phyloP scores from a whole-genome alignment of 352 stramenopile genomes.

The Phytopythium aichiense region DNA sequence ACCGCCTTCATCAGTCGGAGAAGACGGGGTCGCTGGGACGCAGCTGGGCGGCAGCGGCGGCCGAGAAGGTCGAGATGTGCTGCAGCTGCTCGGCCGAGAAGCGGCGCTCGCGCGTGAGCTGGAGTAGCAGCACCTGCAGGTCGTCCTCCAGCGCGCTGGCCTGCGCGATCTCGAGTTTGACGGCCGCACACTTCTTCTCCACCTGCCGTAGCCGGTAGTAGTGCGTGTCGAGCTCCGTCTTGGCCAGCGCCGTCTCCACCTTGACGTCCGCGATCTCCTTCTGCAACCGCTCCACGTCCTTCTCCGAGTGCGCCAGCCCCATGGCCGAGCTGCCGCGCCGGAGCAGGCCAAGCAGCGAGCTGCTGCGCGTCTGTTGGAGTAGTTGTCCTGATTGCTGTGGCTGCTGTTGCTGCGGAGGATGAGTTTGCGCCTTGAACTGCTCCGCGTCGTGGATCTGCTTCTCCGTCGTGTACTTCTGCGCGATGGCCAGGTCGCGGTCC shows the following conservation, averaged over 20 bases:
- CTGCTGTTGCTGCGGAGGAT: slow-evolving; percentile 11
- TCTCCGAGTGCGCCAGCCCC: slow-evolving; percentile 24
- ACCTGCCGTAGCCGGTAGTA: slow-evolving; percentile 55
- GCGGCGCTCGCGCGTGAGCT: slow-evolving; percentile 37
- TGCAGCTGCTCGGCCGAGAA: slow-evolving; percentile 49
- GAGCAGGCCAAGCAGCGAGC: slow-evolving; percentile 15
- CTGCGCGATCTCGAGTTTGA: slow-evolving; percentile 68
- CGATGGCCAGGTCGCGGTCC: slow-evolving; percentile 65
- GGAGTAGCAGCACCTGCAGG: slow-evolving; percentile 46
- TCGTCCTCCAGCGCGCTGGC: slow-evolving; percentile 61
- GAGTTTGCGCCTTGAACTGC: slow-evolving; percentile 34
- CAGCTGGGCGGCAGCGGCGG: slow-evolving; percentile 10
- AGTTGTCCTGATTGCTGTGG: slow-evolving; percentile 12
- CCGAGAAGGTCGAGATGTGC: slow-evolving; percentile 54
- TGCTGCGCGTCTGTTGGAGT: slow-evolving; percentile 14
- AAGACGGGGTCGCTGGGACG: slow-evolving; percentile 6
- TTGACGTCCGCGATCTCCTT: slow-evolving; percentile 68
- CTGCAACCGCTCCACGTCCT: slow-evolving; percentile 58
- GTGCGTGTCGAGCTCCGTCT: slow-evolving; percentile 54
- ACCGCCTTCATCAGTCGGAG: no score
- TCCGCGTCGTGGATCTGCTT: slow-evolving; percentile 62
- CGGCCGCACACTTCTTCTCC: slow-evolving; percentile 47
- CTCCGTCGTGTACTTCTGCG: slow-evolving; percentile 65
- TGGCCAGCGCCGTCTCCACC: slow-evolving; percentile 46
- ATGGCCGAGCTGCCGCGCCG: slow-evolving; percentile 10